Percentiles rank a stretch among this genome's conserved stretches.
Evolutionary conservation across 2,329 filamentous ascomycete species (phyloP).

Genomic region (Alternaria sp.): DNA sequence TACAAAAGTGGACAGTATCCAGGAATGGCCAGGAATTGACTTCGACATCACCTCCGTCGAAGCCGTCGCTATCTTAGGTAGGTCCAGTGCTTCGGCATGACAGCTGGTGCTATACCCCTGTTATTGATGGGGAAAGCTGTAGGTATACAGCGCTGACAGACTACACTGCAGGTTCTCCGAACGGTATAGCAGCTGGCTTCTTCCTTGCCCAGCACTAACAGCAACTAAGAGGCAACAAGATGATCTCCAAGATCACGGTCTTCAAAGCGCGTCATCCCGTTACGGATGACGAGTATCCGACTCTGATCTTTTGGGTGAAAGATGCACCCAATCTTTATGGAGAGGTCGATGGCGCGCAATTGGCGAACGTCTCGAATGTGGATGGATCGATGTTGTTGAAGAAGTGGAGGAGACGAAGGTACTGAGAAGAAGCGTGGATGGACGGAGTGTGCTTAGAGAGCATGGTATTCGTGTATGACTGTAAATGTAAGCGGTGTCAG

Average conservation of each 20-base stretch:
- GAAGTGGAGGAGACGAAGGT: not conserved
- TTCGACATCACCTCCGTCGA: not conserved
- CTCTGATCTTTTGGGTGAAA: not conserved
- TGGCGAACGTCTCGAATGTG: not conserved
- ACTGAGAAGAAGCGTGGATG: not conserved
- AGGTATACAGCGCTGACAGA: not conserved
- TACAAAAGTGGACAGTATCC: not conserved
- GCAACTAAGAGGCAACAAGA: not conserved
- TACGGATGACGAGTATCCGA: not conserved
- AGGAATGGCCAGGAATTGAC: not conserved
- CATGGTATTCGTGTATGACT: not conserved
- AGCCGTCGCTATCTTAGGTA: not conserved
- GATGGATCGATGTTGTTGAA: not conserved
- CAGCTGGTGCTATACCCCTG: not conserved
- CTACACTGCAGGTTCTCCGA: not conserved
- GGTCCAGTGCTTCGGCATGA: not conserved
- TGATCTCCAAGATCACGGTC: not conserved
- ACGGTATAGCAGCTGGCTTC: not conserved
- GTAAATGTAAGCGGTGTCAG: not conserved
- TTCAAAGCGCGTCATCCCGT: not conserved
- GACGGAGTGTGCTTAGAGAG: not conserved
- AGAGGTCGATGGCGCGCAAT: not conserved
- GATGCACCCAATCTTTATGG: not conserved
- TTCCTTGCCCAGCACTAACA: constrained; percentile 9
- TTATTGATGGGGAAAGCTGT: not conserved